Evolutionary conservation across 768 basidiomycete genomes (phyloP).

Genomic region (Kwoniella mangroviensis): DNA sequence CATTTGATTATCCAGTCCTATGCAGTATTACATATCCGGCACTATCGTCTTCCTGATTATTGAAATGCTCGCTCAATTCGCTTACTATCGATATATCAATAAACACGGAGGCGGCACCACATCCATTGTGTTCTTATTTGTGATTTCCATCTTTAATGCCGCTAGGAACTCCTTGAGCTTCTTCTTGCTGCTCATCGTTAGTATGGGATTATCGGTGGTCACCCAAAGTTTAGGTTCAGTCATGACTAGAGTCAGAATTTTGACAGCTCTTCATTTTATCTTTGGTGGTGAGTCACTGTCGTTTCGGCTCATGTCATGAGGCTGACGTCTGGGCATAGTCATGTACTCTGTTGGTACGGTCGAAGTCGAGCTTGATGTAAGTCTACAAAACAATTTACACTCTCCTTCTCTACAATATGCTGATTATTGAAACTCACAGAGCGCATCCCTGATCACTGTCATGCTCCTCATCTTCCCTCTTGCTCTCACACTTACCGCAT

Average conservation of each 20-base stretch:
- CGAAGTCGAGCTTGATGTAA: constrained; percentile 80
- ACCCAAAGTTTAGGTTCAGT: constrained; percentile 80
- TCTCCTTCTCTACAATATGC: neutral
- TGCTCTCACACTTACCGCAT: constrained; percentile 91
- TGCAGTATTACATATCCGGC: constrained; percentile 86
- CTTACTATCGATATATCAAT: constrained; percentile 94
- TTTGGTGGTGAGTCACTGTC: constrained; percentile 76
- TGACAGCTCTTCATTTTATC: constrained; percentile 84
- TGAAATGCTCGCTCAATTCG: constrained; percentile 92
- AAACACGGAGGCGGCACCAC: constrained; percentile 55
- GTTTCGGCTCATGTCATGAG: neutral
- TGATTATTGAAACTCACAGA: constrained; percentile 29
- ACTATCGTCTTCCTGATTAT: constrained; percentile 83
- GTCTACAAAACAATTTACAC: neutral
- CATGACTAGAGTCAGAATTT: constrained; percentile 80
- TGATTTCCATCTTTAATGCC: constrained; percentile 89
- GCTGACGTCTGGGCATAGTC: constrained; percentile 61
- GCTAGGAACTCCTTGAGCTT: constrained; percentile 90
- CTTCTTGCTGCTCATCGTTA: constrained; percentile 91
- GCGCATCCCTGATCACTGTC: constrained; percentile 80
- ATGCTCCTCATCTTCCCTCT: constrained; percentile 91
- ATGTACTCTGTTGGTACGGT: constrained; percentile 95
- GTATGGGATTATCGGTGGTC: constrained; percentile 89
- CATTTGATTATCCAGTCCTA: constrained; percentile 23
- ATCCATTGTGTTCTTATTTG: constrained; percentile 82